Evolutionary conservation across 2,329 filamentous ascomycete species (phyloP), one percentile per base, ranked within the genome.

Genomic region (Aspergillus transmontanensis): DNA sequence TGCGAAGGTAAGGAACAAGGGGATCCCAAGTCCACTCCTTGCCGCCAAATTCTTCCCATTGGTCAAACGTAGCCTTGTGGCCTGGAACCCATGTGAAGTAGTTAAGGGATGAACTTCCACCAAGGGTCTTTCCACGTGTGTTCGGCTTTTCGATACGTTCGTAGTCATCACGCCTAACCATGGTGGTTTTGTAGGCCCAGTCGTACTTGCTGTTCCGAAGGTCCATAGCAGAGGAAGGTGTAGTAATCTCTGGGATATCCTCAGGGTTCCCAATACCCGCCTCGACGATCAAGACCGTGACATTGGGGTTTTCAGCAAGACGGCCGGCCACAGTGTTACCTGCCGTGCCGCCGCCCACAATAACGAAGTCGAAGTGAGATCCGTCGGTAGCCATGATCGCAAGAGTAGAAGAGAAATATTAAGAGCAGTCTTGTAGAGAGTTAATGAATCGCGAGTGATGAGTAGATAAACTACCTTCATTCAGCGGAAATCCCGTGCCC

Each of bases 51-150:
- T 80, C 77, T 14, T 71, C 79, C 81, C 82, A 84, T 60, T 79
- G 74, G 64, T 84, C 84, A 67, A 86, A 89, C 0, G 86, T 89
- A 2, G 80, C 79, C 58, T 83, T 82, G 60, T 81, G 84, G 1
- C 87, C 87, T 1, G 83, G 85, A 5, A 87, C 80, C 87, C 87
- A 89, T 14, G 86, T 88, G 74, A 85, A 88, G 72, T 89, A 90
- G 75, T 90, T 90, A 51, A 87, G 72, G 43, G 79, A 84, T 0
- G 82, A 84, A 62, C 83, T 86, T 16, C 87, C 87, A 41, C 87
- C 87, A 0, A 89, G 83, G 2, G 80, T 80, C 73, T 86, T 87
- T 11, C 87, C 84, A 45, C 86, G 82, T 6, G 86, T 87, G 70
- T 89, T 88, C 53, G 86, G 86, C 77, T 88, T 88, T 71, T 89